Evolutionary conservation across 1,284 basidiomycete genomes (phyloP), one percentile per base, ranked within the genome.

Genomic region (Papiliotrema nemorosa): DNA sequence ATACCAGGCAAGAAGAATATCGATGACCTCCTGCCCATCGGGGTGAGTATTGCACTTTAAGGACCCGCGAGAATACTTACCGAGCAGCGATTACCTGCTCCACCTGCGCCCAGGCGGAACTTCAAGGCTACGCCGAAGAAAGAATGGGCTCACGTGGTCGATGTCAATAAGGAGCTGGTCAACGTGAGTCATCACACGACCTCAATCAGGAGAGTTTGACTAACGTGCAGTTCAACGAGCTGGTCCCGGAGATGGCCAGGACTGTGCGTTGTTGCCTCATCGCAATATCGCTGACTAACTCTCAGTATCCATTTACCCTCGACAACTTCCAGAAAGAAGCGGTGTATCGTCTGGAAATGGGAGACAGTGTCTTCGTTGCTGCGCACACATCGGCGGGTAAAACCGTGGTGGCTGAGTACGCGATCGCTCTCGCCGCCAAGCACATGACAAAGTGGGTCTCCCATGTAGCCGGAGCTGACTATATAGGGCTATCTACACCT

Each of bases 321-420:
- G 88, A 91, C 70, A 88, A 83, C 4, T 91, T 91, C 76, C 96
- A 99, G 72, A 98, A 97, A 74, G 91, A 98, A 74, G 96, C 96
- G 0, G 89, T 98, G 6, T 97, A 97, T 75, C 92, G 94, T 69
- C 81, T 99, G 13, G 96, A 99, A 73, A 87, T 90, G 80, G 94
- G 93, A 16, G 90, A 99, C 66, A 93, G 90, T 14, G 94, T 99
- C 18, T 99, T 99, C 73, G 93, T 98, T 16, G 96, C 96, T 5
- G 96, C 96, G 3, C 96, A 99, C 75, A 99, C 96, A 2, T 94
- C 90, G 27, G 96, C 96, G n/a, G 96, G 96, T 47, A 98, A 99
- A 76, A 98, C 96, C 0, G 96, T 98, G 5, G 96, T 99, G 1
- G 94, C 96, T 1, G 96, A 99, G 70, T 99, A 98, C 72, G 96